A percentile compares a stretch with the other conserved stretches of the same genome.
phyloP scores from a whole-genome alignment of 75 land plant species.

The Sequoiadendron giganteum region DNA sequence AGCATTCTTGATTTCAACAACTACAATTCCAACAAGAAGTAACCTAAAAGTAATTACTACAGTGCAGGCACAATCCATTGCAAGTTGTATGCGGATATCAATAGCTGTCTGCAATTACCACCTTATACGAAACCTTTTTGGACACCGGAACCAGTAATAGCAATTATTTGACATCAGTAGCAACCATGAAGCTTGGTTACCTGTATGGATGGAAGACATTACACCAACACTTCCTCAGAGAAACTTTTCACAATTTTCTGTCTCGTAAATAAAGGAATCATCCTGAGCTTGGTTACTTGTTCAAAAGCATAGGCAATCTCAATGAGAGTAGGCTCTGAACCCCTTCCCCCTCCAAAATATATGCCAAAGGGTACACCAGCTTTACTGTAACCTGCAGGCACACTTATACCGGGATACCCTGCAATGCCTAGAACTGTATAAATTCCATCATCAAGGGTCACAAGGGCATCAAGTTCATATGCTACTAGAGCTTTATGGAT shows the following conservation, averaged over 20 bases:
- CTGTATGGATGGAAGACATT: too few species aligned
- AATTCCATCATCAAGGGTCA: conserved; percentile 19
- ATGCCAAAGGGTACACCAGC: conserved; percentile 41
- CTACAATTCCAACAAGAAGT: too few species aligned
- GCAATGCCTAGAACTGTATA: conserved; percentile 40
- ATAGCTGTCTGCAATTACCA: too few species aligned
- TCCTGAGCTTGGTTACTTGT: conserved; percentile 53
- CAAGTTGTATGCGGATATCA: too few species aligned
- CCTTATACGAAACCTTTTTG: too few species aligned
- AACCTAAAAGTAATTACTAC: too few species aligned
- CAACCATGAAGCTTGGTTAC: too few species aligned
- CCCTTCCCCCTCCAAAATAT: conserved; percentile 24
- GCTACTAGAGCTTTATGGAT: conserved; percentile 33
- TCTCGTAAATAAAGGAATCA: conserved; percentile 26
- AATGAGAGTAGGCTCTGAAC: conserved; percentile 36
- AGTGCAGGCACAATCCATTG: too few species aligned
- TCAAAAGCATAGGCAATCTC: conserved; percentile 72
- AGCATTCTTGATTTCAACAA: too few species aligned
- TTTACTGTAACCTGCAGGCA: conserved; percentile 22
- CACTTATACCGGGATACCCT: conserved; percentile 31
- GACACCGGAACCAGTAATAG: too few species aligned
- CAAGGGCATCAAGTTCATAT: conserved; percentile 48
- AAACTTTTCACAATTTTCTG: neutral
- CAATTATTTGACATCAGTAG: too few species aligned
- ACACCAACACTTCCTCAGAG: too few species aligned